phyloP scores from a whole-genome alignment of 2,329 filamentous ascomycete genomes.

The Colletotrichum chlorophyti region DNA sequence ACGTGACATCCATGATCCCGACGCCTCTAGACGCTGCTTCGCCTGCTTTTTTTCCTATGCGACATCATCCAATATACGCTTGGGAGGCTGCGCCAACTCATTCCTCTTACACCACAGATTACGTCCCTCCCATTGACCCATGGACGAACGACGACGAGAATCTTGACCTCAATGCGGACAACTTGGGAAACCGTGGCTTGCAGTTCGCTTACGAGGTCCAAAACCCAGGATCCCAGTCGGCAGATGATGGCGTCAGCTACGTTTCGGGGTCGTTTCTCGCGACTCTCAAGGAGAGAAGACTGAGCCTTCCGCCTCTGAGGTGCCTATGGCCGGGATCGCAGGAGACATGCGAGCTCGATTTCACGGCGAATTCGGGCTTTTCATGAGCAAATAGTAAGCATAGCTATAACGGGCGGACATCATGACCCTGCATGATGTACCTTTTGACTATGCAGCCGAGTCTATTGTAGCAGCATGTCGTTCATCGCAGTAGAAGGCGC shows the following conservation, averaged over 20 bases:
- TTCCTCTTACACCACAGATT: too few species aligned
- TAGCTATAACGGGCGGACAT: too few species aligned
- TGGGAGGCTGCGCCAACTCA: background rate
- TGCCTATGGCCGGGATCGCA: slow-evolving; percentile 35
- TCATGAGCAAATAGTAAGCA: too few species aligned
- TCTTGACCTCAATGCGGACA: background rate
- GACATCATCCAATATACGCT: slow-evolving; percentile 11
- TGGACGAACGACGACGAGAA: background rate
- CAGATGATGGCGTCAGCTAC: background rate
- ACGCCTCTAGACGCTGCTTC: slow-evolving; percentile 37
- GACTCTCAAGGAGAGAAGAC: slow-evolving; percentile 33
- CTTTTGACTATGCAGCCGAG: background rate
- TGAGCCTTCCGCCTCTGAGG: slow-evolving; percentile 40
- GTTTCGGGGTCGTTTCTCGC: too few species aligned
- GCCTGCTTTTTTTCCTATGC: slow-evolving; percentile 40
- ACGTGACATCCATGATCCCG: slow-evolving; percentile 20
- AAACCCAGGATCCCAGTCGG: too few species aligned
- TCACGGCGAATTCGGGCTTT: too few species aligned
- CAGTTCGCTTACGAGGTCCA: background rate
- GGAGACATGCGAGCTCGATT: background rate
- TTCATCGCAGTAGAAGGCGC: background rate
- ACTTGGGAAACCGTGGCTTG: slow-evolving; percentile 14
- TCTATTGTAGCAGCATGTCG: background rate
- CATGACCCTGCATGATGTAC: background rate
- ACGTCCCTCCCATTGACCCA: too few species aligned